phyloP scores from a whole-genome alignment of 2,329 filamentous ascomycete genomes.

The Trichoderma oligosporum region DNA sequence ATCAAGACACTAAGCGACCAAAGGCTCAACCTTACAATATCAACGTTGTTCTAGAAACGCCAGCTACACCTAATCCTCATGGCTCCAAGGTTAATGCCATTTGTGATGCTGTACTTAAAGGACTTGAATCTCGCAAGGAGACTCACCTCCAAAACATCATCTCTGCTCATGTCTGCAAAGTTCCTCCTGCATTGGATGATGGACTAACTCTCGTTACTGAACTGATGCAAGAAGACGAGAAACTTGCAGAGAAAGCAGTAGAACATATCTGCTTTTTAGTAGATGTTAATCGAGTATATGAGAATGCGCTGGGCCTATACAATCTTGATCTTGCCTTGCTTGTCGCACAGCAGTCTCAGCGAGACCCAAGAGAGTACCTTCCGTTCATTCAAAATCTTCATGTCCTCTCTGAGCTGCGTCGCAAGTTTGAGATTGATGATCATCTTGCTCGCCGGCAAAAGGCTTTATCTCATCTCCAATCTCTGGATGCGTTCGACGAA shows the following conservation, averaged over 20 bases:
- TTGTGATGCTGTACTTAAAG: constrained; percentile 76
- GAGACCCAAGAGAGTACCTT: constrained; percentile 91
- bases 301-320: constrained; percentile 85
- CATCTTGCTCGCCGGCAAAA: constrained; percentile 73
- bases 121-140: constrained; percentile 58
- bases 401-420: constrained; percentile 63
- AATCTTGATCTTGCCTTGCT: constrained; percentile 84
- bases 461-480: constrained; percentile 72
- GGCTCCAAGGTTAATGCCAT: constrained; percentile 75
- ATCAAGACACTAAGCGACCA: constrained; percentile 70
- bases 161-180: constrained; percentile 91
- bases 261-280: constrained; percentile 98
- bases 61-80: constrained; percentile 22
- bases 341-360: constrained; percentile 92
- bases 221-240: constrained; percentile 63
- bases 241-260: constrained; percentile 79
- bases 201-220: constrained; percentile 75
- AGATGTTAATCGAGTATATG: constrained; percentile 87
- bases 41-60: constrained; percentile 18
- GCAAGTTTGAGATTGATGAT: constrained; percentile 83
- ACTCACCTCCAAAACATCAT: constrained; percentile 84
- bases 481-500: constrained; percentile 71
- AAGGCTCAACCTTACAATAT: constrained; percentile 22
- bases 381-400: constrained; percentile 90
- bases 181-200: constrained; percentile 81